phyloP scores from a whole-genome alignment of 208 protist species.

The Wallacemonas sp. region DNA sequence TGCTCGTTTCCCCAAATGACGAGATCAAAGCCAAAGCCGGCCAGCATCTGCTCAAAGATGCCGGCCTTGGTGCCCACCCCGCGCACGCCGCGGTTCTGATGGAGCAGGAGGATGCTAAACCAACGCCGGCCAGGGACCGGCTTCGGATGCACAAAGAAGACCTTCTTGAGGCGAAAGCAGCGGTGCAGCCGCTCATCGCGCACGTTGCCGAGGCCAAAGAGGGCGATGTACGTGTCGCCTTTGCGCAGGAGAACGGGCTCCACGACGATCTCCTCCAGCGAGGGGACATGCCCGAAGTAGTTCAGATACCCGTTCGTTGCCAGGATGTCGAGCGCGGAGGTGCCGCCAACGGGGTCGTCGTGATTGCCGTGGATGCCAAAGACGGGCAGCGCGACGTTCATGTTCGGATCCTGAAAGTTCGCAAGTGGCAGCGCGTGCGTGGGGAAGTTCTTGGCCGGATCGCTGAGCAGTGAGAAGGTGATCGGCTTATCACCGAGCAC shows the following conservation, averaged over 20 bases:
- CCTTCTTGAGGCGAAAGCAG: slow-evolving; percentile 94
- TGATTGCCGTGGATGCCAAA: slow-evolving; percentile 99
- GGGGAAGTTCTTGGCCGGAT: slow-evolving; percentile 92
- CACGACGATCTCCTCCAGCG: slow-evolving; percentile 93
- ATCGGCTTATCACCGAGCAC: slow-evolving; percentile 93
- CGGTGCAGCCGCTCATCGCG: slow-evolving; percentile 97
- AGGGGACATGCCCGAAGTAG: slow-evolving; percentile 97
- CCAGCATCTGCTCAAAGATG: slow-evolving; percentile 94
- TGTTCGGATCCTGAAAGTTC: slow-evolving; percentile 97
- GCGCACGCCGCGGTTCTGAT: slow-evolving; percentile 97
- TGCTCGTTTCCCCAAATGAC: slow-evolving; percentile 99
- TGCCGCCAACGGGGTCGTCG: slow-evolving; percentile 97
- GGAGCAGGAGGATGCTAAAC: slow-evolving; percentile 98
- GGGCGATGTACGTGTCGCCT: slow-evolving; percentile 94
- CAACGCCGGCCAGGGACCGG: slow-evolving; percentile 63
- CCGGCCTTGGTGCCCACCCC: slow-evolving; percentile 77
- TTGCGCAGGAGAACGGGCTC: slow-evolving; percentile 94
- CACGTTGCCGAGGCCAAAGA: slow-evolving; percentile 99
- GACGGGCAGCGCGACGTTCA: slow-evolving; percentile 98
- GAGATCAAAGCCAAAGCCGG: slow-evolving; percentile 93
- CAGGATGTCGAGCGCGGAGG: slow-evolving; percentile 95
- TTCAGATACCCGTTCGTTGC: slow-evolving; percentile 95
- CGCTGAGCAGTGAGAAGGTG: slow-evolving; percentile 90
- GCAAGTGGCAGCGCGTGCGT: slow-evolving; percentile 76
- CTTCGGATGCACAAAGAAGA: slow-evolving; percentile 91